Evolutionary conservation across 1,284 basidiomycete species (phyloP), one percentile per base, ranked within the genome.

Genomic region (Cutaneotrichosporon daszewskae): DNA sequence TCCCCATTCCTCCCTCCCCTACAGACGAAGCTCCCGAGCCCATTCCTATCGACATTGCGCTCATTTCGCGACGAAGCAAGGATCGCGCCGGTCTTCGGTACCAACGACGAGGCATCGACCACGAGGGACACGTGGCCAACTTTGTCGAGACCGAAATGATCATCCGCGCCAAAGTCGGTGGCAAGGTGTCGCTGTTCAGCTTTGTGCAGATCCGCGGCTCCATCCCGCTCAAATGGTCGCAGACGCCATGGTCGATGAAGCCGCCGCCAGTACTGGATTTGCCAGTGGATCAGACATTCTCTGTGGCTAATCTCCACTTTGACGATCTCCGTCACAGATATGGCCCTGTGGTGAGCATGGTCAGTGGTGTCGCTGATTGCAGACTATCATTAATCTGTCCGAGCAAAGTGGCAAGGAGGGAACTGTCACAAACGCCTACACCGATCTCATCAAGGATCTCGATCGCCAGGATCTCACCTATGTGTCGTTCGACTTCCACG

Each of bases 361-460:
- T 17, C 37, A 39, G 48, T 26, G 24, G 12, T 18, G 17, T 11
- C 16, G 19, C 36, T 48, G 49, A 49, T 55, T n/a, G 5, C 49
- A 88, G 88, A 83, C 79, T 2, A 77, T 86, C 47, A 76, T 95
- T 43, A 96, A 96, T 59, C 77, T 98, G 6, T 87, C 91, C 0
- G 94, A 97, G 60, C 83, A 87, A 60, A 77, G 80, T 8, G 92
- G 94, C 8, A 94, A 87, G 62, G 92, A 98, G 71, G 83, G 78
- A 0, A 70, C 74, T 1, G 79, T 97, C 12, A 89, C 90, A 0
- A 74, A 79, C 44, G 85, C 83, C 9, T 98, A 89, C 64, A 74
- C 79, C 27, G 79, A 85, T 24, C 81, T 81, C 38, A 79, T 84
- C 52, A 69, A 77, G 11, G 78, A 80, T 48, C 66, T 89, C 23